A percentile compares a stretch with the other conserved stretches of the same genome.
phyloP scores from a whole-genome alignment of 179 eudicot species.

The Beta corolliflora region DNA sequence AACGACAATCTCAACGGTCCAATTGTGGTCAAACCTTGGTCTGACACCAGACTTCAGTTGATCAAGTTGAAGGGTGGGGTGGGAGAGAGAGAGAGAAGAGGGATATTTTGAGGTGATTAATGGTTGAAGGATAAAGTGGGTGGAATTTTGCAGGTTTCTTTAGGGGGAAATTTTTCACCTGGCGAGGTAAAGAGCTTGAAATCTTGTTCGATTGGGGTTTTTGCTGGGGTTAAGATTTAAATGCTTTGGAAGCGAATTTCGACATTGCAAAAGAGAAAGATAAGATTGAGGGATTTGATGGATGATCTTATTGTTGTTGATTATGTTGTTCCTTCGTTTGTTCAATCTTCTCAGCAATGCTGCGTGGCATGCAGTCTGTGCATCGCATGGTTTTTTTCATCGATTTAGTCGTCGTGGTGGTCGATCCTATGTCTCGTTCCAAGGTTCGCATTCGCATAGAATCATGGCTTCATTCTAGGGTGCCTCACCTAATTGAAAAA shows the following conservation, averaged over 20 bases:
- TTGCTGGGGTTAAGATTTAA: slow-evolving; percentile 51
- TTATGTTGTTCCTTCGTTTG: slow-evolving; percentile 57
- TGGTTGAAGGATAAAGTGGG: slow-evolving; percentile 47
- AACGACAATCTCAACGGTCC: slow-evolving; percentile 30
- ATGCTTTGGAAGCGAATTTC: slow-evolving; percentile 41
- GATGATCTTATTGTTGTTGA: slow-evolving; percentile 67
- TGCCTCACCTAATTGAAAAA: no score
- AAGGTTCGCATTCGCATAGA: no score
- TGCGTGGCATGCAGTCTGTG: no score
- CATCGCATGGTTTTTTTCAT: no score
- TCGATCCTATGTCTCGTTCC: no score
- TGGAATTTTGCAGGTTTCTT: slow-evolving; percentile 42
- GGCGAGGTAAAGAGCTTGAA: slow-evolving; percentile 69
- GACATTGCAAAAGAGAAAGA: slow-evolving; percentile 57
- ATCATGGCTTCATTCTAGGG: no score
- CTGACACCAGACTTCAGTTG: slow-evolving; percentile 61
- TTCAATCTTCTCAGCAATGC: slow-evolving; percentile 55
- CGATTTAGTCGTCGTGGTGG: no score
- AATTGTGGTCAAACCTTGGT: slow-evolving; percentile 41
- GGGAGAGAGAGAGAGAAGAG: slow-evolving; percentile 48
- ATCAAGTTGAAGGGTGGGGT: slow-evolving; percentile 67
- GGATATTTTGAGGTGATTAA: slow-evolving; percentile 52
- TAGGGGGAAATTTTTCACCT: slow-evolving; percentile 71
- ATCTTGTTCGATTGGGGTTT: slow-evolving; percentile 67
- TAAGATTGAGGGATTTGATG: slow-evolving; percentile 62